Base-by-base conservation (phyloP, 2,329 filamentous ascomycete genomes). In the Byssochlamys sp. region DNA sequence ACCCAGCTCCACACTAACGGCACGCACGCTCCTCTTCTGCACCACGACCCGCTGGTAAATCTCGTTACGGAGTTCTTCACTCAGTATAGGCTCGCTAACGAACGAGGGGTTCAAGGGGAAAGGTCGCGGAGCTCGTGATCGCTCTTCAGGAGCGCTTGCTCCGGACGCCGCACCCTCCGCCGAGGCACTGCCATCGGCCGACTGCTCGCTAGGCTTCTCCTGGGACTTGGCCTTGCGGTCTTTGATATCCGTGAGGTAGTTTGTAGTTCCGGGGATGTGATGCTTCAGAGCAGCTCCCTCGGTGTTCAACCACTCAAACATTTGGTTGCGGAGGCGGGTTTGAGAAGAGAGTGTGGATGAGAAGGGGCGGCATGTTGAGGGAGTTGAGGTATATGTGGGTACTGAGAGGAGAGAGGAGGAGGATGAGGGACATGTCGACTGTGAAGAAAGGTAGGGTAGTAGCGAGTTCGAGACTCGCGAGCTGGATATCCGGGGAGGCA, bases 61-160 rank as follows among this genome's bases (percentile, higher is more conserved):
- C 62, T 86, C 78, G 65, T 91, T 85, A 59, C 88, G 80, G 53
- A 91, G 77, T 19, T 79, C 75, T 65, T 95, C 88, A 61, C 86
- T 86, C 62, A 96, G 78, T 25, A 96, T 88, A 3, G 81, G 77
- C 70, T 89, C 80, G 66, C 86, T 90, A 61, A 79, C 74, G 74
- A 92, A 96, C 26, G 80, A 69, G 3, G 75, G 76, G 71, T 96
- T 96, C 54, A 83, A 69, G 0, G 90, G 90, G 63, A 94, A 96
- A 0, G 89, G 90, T 59, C 71, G 79, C 66, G 67, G 57, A 29
- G 61, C 60, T 52, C 39, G 10, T 52, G 29, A 27, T 39, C 54
- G 19, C 58, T 69, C 62, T 48, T 64, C 53, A 48, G 57, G 26
- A 11, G 26, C 7, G 33, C 28, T 14, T 50, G 28, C 51, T 24